These are phyloP conservation scores for Coemansia sp. DNA, from an alignment of 192 early-diverging fungal genomes.

Conservation along the genomic window DNA sequence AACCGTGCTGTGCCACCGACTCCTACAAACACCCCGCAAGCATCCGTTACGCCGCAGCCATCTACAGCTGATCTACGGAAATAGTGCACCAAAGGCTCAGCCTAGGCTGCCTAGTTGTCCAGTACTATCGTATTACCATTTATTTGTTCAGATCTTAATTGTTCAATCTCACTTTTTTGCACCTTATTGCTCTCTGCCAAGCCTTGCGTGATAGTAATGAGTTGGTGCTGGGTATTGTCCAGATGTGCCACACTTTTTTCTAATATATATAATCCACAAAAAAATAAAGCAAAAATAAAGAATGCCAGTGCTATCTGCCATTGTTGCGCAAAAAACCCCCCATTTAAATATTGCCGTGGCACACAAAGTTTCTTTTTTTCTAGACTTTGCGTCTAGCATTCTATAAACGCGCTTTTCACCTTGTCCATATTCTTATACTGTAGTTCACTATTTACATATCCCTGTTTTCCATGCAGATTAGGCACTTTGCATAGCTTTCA, in stretches of 20 bases:
- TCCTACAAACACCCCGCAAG: slow-evolving; percentile 23
- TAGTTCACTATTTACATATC: too few relatives aligned
- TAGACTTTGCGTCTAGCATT: background rate
- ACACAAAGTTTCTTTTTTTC: background rate
- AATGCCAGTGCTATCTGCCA: background rate
- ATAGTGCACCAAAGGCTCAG: background rate
- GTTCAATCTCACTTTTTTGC: background rate
- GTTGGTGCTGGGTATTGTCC: too few relatives aligned
- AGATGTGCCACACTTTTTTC: too few relatives aligned
- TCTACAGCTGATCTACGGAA: slow-evolving; percentile 15
- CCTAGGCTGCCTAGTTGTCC: too few relatives aligned
- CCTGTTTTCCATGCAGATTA: too few relatives aligned
- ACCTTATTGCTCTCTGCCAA: too few relatives aligned
- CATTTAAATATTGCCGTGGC: background rate
- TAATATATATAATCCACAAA: too few relatives aligned
- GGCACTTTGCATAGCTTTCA: too few relatives aligned
- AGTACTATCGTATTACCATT: background rate
- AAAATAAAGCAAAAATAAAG: too few relatives aligned
- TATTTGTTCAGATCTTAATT: background rate
- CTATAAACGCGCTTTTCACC: too few relatives aligned
- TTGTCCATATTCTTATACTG: too few relatives aligned
- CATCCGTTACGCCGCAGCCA: slow-evolving; percentile 16
- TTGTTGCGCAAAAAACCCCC: background rate
- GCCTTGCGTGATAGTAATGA: too few relatives aligned
- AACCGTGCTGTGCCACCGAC: slow-evolving; percentile 65